Evolutionary conservation across 202 grass and related monocot genomes (phyloP).

Genomic region (Setaria viridis): DNA sequence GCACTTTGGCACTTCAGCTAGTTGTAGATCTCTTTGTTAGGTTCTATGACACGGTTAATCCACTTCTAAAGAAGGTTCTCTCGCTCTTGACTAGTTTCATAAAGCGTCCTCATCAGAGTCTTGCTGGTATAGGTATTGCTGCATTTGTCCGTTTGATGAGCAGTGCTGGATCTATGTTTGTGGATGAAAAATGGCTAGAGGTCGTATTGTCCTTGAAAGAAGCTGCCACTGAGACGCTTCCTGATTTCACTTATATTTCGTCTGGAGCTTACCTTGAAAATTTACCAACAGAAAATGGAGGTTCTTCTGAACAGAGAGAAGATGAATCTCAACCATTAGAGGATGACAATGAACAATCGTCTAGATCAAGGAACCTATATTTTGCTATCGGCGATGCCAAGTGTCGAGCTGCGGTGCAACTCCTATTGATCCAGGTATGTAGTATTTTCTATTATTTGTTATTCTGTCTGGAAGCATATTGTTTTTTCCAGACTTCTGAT

Average conservation of each 20-base stretch:
- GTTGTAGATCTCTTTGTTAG: constrained; percentile 99
- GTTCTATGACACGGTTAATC: constrained; percentile 96
- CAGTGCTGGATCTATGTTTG: constrained; percentile 90
- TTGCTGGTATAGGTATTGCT: constrained; percentile 97
- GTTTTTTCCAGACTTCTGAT: background rate
- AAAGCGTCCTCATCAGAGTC: constrained; percentile 98
- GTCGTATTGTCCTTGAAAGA: constrained; percentile 96
- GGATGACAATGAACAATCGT: constrained; percentile 68
- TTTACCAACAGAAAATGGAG: constrained; percentile 62
- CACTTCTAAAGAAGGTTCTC: constrained; percentile 89
- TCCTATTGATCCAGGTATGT: constrained; percentile 96
- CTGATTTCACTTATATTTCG: constrained; percentile 89
- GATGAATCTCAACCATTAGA: constrained; percentile 60
- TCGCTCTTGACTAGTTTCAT: constrained; percentile 96
- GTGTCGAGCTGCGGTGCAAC: constrained; percentile 96
- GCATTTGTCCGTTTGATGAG: constrained; percentile 99
- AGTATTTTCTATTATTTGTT: constrained; percentile 39
- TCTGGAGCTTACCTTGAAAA: constrained; percentile 82
- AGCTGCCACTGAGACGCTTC: constrained; percentile 81
- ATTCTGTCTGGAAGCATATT: constrained; percentile 29
- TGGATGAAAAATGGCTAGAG: constrained; percentile 92
- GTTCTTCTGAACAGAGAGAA: constrained; percentile 62
- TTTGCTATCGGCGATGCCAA: constrained; percentile 96
- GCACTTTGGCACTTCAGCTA: constrained; percentile 95
- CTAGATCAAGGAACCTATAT: constrained; percentile 85